phyloP scores from a whole-genome alignment of 768 basidiomycete genomes.

The Pleurotus tuber-regium region DNA sequence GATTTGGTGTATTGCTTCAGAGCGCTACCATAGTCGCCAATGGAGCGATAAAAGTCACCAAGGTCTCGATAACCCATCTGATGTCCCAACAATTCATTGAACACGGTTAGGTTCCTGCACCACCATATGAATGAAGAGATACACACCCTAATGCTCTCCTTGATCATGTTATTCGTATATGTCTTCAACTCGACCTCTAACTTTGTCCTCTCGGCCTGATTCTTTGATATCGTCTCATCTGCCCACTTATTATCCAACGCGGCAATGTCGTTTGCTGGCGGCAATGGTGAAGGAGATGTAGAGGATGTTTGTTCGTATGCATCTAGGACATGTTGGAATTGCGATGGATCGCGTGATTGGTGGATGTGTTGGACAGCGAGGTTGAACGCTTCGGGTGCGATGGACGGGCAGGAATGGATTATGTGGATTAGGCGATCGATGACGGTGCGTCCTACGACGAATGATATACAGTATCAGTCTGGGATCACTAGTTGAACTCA shows the following conservation, averaged over 20 bases:
- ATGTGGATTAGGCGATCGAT: constrained; percentile 73
- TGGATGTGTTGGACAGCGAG: constrained; percentile 64
- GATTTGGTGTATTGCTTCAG: constrained; percentile 87
- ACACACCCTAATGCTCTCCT: constrained; percentile 92
- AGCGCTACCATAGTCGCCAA: constrained; percentile 69
- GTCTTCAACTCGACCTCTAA: constrained; percentile 94
- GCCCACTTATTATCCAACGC: constrained; percentile 68
- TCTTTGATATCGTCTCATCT: constrained; percentile 63
- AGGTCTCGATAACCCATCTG: constrained; percentile 93
- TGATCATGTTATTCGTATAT: constrained; percentile 96
- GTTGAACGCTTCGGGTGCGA: constrained; percentile 72
- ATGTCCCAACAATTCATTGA: neutral
- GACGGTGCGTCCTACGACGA: constrained; percentile 69
- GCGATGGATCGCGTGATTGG: constrained; percentile 63
- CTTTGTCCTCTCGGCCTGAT: constrained; percentile 72
- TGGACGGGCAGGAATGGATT: constrained; percentile 56
- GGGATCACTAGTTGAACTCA: neutral
- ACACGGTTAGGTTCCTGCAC: constrained; percentile 1
- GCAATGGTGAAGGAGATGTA: constrained; percentile 36
- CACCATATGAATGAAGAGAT: too few species aligned
- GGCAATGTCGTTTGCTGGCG: constrained; percentile 45
- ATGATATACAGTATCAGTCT: constrained; percentile 4
- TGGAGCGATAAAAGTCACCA: constrained; percentile 70
- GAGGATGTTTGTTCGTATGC: constrained; percentile 49
- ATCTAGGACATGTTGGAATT: constrained; percentile 49